These are phyloP conservation scores for Suillus variegatus DNA, from an alignment of 768 basidiomycete genomes.

Conservation along the genomic window DNA sequence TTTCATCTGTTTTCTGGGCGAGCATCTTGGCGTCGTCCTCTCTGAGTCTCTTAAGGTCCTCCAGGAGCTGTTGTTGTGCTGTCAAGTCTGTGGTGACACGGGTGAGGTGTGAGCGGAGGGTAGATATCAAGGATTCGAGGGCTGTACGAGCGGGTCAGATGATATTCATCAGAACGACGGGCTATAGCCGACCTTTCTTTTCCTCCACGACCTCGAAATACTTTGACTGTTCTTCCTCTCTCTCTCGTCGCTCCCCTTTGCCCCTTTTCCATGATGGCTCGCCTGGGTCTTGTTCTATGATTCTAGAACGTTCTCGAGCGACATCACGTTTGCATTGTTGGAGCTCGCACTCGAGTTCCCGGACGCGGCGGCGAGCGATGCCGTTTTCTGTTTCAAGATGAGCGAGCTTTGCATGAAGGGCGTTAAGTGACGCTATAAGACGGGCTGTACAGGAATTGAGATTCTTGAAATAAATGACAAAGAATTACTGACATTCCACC, in stretches of 20 bases:
- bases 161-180: background rate
- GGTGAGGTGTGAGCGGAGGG: constrained; percentile 72
- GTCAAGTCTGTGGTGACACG: constrained; percentile 80
- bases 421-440: constrained; percentile 58
- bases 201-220: constrained; percentile 84
- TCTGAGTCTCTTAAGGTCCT: constrained; percentile 61
- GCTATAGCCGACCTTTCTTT: constrained; percentile 72
- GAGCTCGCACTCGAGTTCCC: constrained; percentile 84
- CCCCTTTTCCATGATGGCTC: constrained; percentile 27
- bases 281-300: constrained; percentile 52
- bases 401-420: constrained; percentile 67
- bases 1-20: constrained; percentile 62
- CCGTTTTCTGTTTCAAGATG: constrained; percentile 82
- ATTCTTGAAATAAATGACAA: background rate
- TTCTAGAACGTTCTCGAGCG: constrained; percentile 62
- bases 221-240: constrained; percentile 44
- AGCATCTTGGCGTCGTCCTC: constrained; percentile 62
- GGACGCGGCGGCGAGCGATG: constrained; percentile 77
- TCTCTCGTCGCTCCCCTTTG: constrained; percentile 31
- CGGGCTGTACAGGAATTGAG: constrained; percentile 44
- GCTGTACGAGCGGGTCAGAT: constrained; percentile 45
- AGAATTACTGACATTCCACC: constrained; percentile 54
- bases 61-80: constrained; percentile 70
- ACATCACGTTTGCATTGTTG: constrained; percentile 84
- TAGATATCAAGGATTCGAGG: constrained; percentile 75